Evolutionary conservation across 371 early-diverging fungal genomes (phyloP), one percentile per base, ranked within the genome.

Genomic region (Batkoa obscura): DNA sequence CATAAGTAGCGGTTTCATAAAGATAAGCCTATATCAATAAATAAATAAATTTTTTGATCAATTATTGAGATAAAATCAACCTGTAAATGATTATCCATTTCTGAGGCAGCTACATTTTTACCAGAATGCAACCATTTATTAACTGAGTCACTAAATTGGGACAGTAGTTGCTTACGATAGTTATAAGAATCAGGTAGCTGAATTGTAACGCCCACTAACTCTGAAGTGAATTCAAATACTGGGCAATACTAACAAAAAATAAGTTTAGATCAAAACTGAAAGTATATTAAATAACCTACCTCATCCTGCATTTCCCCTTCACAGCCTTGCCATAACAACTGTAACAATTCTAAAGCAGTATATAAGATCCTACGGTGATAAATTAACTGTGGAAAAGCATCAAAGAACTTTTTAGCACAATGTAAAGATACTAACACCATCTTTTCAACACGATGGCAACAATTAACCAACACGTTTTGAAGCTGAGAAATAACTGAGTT

Each of bases 281-380:
- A 5, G 17, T 17, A 55, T 8, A 15, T 32, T 3, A 56, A 30
- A 13, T 9, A 47, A 37, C 5, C 41, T 62, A 68, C 71, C 61
- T 85, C 85, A 55, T 85, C 84, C 43, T 79, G 74, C 55, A 79
- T 75, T 70, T 84, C 87, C 6, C 81, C 80, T 61, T 84, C 83
- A 56, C 88, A 88, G 55, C 83, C 75, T 56, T 76, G 66, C 87
- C 87, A 88, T 4, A 84, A 67, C 2, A 88, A 65, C 46, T 86
- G 86, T 9, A 83, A 76, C 35, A 88, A 63, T 64, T 88, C 88
- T 39, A 88, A 63, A 38, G 83, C 59, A 5, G 82, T 66, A 6
- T 72, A 72, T 30, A 86, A 50, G 3, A 80, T 64, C 0, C 68
- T 60, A 49, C 73, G 75, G 62, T 88, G 83, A 35, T 80, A 75